These are phyloP conservation scores for Aspergillus sp. DNA, from an alignment of 2,329 filamentous ascomycete genomes.

Conservation along the genomic window DNA sequence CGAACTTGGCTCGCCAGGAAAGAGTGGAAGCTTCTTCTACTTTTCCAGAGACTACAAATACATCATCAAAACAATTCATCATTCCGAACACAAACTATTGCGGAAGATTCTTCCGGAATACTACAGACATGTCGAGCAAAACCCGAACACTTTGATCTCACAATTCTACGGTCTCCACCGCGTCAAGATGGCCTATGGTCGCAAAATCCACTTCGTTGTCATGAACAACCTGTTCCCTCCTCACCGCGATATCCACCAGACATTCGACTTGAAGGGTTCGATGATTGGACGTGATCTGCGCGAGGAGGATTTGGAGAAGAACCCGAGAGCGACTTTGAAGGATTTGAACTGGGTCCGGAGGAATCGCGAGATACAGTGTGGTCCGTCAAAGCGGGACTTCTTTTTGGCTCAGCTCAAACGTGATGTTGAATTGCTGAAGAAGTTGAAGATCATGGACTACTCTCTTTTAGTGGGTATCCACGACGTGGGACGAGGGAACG, in stretches of 20 bases:
- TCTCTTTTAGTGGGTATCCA: constrained; percentile 93
- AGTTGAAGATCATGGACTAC: constrained; percentile 97
- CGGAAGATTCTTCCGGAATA: constrained; percentile 72
- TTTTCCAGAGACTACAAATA: constrained; percentile 99
- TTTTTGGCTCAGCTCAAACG: constrained; percentile 87
- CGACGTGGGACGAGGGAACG: constrained; percentile 84
- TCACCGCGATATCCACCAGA: constrained; percentile 94
- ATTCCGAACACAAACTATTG: constrained; percentile 67
- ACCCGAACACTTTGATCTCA: constrained; percentile 94
- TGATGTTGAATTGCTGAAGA: constrained; percentile 84
- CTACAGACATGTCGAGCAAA: constrained; percentile 86
- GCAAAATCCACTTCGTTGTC: constrained; percentile 98
- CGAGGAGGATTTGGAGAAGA: constrained; percentile 83
- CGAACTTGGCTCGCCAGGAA: constrained; percentile 92
- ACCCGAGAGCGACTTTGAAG: constrained; percentile 90
- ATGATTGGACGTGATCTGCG: constrained; percentile 89
- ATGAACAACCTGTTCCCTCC: constrained; percentile 99
- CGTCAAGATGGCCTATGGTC: constrained; percentile 96
- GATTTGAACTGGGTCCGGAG: constrained; percentile 94
- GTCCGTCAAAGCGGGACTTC: constrained; percentile 79
- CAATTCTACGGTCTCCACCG: constrained; percentile 97
- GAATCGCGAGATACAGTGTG: constrained; percentile 82
- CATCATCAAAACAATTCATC: constrained; percentile 99
- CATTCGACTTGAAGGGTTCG: constrained; percentile 95
- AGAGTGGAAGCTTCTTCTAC: constrained; percentile 99